A percentile compares a stretch with the other conserved stretches of the same genome.
These are phyloP conservation scores for Collybia sordida DNA, from an alignment of 768 basidiomycete genomes.

Conservation along the genomic window DNA sequence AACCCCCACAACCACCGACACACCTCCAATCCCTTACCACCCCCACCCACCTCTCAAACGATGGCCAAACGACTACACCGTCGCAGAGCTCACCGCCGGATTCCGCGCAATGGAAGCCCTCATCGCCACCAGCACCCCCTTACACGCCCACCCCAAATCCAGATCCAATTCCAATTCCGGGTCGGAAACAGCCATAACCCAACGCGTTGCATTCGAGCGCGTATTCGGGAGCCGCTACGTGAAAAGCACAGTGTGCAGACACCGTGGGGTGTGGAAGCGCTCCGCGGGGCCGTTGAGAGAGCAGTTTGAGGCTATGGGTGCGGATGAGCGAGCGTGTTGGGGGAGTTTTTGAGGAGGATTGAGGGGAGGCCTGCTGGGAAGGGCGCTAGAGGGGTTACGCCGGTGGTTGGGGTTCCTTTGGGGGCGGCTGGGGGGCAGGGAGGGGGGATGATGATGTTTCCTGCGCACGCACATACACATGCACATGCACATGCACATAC, in stretches of 20 bases:
- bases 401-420: slow-evolving; percentile 1
- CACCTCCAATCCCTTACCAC: slow-evolving; percentile 44
- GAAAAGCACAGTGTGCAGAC: slow-evolving; percentile 72
- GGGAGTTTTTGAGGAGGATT: slow-evolving; percentile 65
- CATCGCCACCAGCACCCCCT: slow-evolving; percentile 35
- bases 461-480: too few relatives aligned
- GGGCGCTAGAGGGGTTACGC: background rate
- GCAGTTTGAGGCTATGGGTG: slow-evolving; percentile 55
- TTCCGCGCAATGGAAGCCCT: slow-evolving; percentile 52
- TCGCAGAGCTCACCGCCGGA: slow-evolving; percentile 60
- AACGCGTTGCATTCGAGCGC: slow-evolving; percentile 66
- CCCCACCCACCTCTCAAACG: slow-evolving; percentile 67
- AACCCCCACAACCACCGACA: slow-evolving; percentile 14
- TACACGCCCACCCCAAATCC: too few relatives aligned
- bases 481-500: too few relatives aligned
- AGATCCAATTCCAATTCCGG: too few relatives aligned
- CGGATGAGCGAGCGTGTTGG: slow-evolving; percentile 62
- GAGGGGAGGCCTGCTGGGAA: slow-evolving; percentile 48
- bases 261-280: slow-evolving; percentile 66
- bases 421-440: slow-evolving; percentile 5
- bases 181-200: slow-evolving; percentile 49
- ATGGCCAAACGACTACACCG: slow-evolving; percentile 78
- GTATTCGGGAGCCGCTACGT: slow-evolving; percentile 73
- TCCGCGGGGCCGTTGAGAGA: slow-evolving; percentile 46
- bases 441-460: slow-evolving; percentile 10